Conservation (phyloP, 176 grass and related monocot species). For the Miscanthus lutarioriparius region DNA sequence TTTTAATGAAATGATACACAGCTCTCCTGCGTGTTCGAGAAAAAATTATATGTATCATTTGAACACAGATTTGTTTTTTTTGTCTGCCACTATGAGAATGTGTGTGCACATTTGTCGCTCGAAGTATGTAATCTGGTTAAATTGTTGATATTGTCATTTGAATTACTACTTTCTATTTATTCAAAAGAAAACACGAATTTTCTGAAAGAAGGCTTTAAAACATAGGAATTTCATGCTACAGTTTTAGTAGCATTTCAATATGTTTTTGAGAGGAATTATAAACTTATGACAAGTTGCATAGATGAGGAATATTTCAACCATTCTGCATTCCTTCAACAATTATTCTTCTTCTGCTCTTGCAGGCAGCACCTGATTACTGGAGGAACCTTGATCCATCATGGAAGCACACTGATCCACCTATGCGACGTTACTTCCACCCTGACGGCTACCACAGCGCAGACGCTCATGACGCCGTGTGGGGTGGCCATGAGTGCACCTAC, state of each 20-base stretch:
- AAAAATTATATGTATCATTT: not conserved
- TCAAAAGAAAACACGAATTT: not conserved
- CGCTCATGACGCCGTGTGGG: slow-evolving; percentile 65
- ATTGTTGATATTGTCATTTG: not conserved
- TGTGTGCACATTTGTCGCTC: slow-evolving; percentile 2
- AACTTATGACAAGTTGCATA: not conserved
- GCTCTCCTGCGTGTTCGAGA: too few species aligned
- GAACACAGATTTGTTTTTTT: not conserved
- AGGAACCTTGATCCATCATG: slow-evolving; percentile 83
- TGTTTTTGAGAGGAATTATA: slow-evolving; percentile 10
- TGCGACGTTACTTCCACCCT: slow-evolving; percentile 81
- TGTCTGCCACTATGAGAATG: not conserved
- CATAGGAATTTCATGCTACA: not conserved
- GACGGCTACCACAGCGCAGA: slow-evolving; percentile 80
- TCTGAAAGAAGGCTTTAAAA: not conserved
- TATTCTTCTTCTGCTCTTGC: slow-evolving; percentile 32
- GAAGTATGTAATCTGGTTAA: slow-evolving; percentile 12
- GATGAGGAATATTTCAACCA: not conserved
- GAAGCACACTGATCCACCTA: slow-evolving; percentile 75
- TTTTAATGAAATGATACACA: too few species aligned
- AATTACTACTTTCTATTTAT: not conserved
- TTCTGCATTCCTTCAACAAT: not conserved
- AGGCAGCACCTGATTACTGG: slow-evolving; percentile 92
- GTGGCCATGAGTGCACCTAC: slow-evolving; percentile 86
- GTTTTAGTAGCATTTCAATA: slow-evolving; percentile 2